phyloP scores from a whole-genome alignment of 129 eudicot species.

The Tagetes erecta region DNA sequence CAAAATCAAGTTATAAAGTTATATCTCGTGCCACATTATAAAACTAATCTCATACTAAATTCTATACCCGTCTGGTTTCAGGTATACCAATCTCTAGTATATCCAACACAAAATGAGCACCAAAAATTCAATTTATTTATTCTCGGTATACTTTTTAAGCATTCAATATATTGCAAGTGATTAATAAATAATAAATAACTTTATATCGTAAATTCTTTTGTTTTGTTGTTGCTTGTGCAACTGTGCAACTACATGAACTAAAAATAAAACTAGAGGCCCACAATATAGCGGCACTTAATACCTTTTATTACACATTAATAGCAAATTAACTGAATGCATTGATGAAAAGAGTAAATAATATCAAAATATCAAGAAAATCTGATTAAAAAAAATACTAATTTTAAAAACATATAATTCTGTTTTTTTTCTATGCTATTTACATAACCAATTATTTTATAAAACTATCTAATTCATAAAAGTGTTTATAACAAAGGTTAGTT shows the following conservation, averaged over 20 bases:
- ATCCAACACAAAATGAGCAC: no score
- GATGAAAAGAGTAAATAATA: background rate
- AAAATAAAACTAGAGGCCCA: background rate
- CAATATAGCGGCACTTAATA: background rate
- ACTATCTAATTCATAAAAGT: no score
- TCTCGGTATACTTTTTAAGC: background rate
- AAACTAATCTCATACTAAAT: no score
- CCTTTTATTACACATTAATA: constrained; percentile 7
- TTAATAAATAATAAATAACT: background rate
- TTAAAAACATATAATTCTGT: background rate
- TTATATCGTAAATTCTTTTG: background rate
- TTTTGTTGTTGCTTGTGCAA: background rate
- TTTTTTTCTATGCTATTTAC: background rate
- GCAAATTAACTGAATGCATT: background rate
- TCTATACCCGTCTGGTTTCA: no score
- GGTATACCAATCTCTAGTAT: no score
- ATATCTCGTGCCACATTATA: no score
- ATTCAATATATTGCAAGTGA: background rate
- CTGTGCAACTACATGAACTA: no score
- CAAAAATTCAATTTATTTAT: no score
- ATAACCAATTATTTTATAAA: background rate
- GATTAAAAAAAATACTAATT: background rate
- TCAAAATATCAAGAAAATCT: background rate
- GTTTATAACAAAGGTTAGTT: no score
- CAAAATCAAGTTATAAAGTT: no score